Base-by-base conservation (phyloP, 1,284 basidiomycete species). In the Marasmius fiardii region DNA sequence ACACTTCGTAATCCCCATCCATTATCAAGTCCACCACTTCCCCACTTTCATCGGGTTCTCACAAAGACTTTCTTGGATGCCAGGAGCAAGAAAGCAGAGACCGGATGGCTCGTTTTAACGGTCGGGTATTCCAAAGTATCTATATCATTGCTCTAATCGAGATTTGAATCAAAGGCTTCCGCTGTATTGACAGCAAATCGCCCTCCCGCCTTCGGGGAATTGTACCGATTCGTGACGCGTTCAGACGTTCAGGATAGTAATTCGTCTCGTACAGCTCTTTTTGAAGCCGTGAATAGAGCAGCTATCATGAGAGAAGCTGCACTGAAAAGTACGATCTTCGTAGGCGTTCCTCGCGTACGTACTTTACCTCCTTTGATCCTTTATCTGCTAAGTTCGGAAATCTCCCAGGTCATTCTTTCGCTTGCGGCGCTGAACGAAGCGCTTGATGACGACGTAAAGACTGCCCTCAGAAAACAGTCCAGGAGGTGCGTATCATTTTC, bases 241-340 rank as follows among this genome's bases (percentile, higher is more conserved):
- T 69, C 73, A 48, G 74, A 82, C 54, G 66, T 77, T 44, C 70
- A 70, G 60, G 71, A 78, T 57, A 69, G 68, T 24, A 67, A 67
- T 61, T 74, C 78, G 61, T 67, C 67, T 55, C 71, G 74, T 57
- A 69, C 67, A 43, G 76, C 73, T 61, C 62, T 84, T 56, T 65
- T 77, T 58, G 78, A 79, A 52, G 80, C 81, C 53, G 76, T 88
- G 60, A 81, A 82, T 68, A 86, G 82, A 63, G 92, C 91, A 61
- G 89, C 85, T 60, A 71, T 95, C 63, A 95, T 98, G 85, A 83
- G 96, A 52, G 96, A 99, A 76, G 85, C 90, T 8, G 93, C 93
- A 4, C 70, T 99, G 68, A 98, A 99, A 75, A 95, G 92, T 65
- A 87, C 90, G 67, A 92, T 95, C 62, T 95, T 97, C 70, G 85